Base-by-base conservation (phyloP, 1,284 basidiomycete genomes). In the Termitomyces sp. region DNA sequence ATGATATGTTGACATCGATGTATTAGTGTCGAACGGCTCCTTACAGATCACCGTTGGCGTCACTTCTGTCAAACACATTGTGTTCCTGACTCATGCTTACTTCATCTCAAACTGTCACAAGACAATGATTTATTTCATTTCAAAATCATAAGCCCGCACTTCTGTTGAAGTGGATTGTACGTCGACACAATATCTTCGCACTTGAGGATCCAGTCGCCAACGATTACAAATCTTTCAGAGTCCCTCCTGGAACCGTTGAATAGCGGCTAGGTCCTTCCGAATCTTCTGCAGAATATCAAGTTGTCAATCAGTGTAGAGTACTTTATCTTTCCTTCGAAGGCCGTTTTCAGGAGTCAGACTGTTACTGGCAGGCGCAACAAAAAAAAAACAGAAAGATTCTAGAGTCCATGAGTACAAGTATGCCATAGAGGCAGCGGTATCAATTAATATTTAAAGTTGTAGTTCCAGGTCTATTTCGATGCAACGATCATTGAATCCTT, bases 231-330 rank as follows among this genome's bases (percentile, higher is more conserved):
- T 59, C 19, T 41, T 65, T 50, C 9, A 26, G 47, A 30, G 58
- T 53, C 44, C 55, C 51, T 28, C 57, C 63, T 45, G 54, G 21
- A 52, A 76, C 86, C 65, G 82, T n/a, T n/a, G 73, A 40, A 94
- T 86, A 38, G 92, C 78, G 13, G 78, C 80, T 45, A 92, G 71
- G 68, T 93, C 91, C 66, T 82, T 84, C 64, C 84, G 67, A 59
- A 80, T 81, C 59, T 78, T 79, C 59, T 86, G 83, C 53, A 92
- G 67, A 51, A 93, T 81, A 64, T 83, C 86, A 1, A 1, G 33
- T 34, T 34, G 13, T 34, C 13, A 34, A 15, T 15, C 15, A 13
- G 13, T 34, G 33, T 0, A 34, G 5, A 34, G 28, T 30, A 30
- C 8, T 6, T 30, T 30, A 30, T 30, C 4, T 28, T 24, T 24